phyloP scores from a whole-genome alignment of 768 basidiomycete species.

The Leccinum rimulosum region DNA sequence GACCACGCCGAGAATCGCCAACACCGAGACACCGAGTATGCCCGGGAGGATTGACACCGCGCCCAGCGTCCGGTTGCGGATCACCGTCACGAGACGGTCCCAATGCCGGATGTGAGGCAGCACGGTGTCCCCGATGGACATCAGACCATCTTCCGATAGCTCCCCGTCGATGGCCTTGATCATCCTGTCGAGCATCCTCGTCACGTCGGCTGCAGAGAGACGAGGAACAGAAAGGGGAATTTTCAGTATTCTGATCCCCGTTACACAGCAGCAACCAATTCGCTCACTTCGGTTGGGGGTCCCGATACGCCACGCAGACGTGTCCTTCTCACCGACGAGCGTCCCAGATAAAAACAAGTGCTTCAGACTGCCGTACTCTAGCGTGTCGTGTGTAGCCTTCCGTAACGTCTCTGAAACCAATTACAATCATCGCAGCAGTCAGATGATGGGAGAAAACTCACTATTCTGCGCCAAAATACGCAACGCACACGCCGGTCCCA shows the following conservation, averaged over 20 bases:
- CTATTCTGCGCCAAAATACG: background rate
- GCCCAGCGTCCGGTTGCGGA: background rate
- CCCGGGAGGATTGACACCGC: constrained; percentile 12
- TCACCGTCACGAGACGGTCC: background rate
- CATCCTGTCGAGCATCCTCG: background rate
- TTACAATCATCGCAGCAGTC: background rate
- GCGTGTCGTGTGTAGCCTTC: background rate
- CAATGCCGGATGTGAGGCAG: background rate
- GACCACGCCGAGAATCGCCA: constrained; percentile 14
- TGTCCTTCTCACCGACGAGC: constrained; percentile 7
- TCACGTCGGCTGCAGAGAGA: background rate
- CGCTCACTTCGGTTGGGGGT: constrained; percentile 19
- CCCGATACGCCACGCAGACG: constrained; percentile 11
- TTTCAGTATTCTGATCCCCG: background rate
- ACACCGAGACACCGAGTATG: constrained; percentile 18
- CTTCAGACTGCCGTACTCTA: background rate
- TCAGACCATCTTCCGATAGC: background rate
- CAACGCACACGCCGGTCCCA: background rate
- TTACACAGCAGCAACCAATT: background rate
- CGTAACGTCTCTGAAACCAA: background rate
- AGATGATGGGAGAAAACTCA: background rate
- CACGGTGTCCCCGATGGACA: background rate
- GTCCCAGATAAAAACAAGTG: background rate
- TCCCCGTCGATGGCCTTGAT: background rate
- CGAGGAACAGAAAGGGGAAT: background rate